phyloP scores from a whole-genome alignment of 2,329 filamentous ascomycete genomes.

The Stromatinia cepivora region DNA sequence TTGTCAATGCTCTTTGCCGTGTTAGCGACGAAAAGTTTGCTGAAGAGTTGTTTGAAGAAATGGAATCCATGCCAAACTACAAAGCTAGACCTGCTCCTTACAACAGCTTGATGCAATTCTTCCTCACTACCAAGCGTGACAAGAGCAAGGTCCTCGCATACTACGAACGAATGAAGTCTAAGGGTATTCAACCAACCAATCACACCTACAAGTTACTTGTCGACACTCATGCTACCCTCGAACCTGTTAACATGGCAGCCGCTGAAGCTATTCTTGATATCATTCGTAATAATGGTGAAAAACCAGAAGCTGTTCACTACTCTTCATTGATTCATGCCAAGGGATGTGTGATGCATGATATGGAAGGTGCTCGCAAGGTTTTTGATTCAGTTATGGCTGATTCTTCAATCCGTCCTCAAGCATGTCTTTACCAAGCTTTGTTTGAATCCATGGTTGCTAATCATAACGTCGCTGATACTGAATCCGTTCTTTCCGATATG shows the following conservation, averaged over 20 bases:
- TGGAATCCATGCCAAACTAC: conserved; percentile 99
- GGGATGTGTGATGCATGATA: conserved; percentile 89
- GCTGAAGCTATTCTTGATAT: conserved; percentile 80
- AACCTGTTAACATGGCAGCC: conserved; percentile 84
- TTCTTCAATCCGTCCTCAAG: conserved; percentile 66
- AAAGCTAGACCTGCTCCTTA: conserved; percentile 96
- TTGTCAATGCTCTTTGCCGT: conserved; percentile 95
- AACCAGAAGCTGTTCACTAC: conserved; percentile 90
- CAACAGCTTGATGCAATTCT: conserved; percentile 99
- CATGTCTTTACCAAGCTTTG: conserved; percentile 93
- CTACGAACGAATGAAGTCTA: conserved; percentile 89
- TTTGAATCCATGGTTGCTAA: conserved; percentile 98
- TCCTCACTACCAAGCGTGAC: conserved; percentile 95
- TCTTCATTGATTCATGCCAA: conserved; percentile 94
- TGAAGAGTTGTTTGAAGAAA: conserved; percentile 97
- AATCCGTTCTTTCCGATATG: conserved; percentile 77
- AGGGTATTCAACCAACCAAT: conserved; percentile 84
- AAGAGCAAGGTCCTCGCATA: conserved; percentile 90
- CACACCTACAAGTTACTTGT: conserved; percentile 98
- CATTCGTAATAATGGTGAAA: conserved; percentile 72
- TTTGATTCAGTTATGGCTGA: conserved; percentile 80
- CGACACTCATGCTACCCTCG: conserved; percentile 90
- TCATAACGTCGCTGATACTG: conserved; percentile 75
- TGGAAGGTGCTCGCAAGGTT: conserved; percentile 75
- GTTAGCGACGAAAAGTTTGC: conserved; percentile 98